Base-by-base conservation (phyloP, 2,329 filamentous ascomycete genomes). In the Ascochyta pisi region DNA sequence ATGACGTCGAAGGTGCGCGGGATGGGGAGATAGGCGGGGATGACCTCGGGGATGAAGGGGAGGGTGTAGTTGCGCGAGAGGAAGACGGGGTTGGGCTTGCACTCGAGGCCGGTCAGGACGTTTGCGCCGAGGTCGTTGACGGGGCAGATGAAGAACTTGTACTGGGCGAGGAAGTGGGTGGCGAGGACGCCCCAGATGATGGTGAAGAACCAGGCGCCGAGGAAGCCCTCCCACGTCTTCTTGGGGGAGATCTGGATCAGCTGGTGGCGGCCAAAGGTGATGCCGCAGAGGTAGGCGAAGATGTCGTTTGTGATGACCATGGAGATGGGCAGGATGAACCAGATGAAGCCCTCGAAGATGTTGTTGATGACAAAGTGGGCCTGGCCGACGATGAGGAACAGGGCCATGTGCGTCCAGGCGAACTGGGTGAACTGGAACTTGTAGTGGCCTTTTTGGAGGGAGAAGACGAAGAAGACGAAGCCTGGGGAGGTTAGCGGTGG, bases 311-410 rank as follows among this genome's bases (percentile, higher is more conserved):
- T 97, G 74, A 99, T 96, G 75, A 99, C 95, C 67, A 99, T 85
- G 49, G 92, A 89, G 7, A 92, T 93, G 7, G 95, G 95, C 40
- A 99, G 80, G 84, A 98, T 97, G 83, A 99, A 98, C 95, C 95
- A 99, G 75, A 99, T 96, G 90, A 99, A 92, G 80, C 95, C 95
- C 80, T 99, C 95, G 68, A 99, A 96, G 64, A 99, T 90, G 78
- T 99, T 99, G 84, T 99, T 99, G 91, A 99, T 98, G 80, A 98
- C 92, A 77, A 99, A 99, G 76, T 99, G 95, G 13, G 95, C 93
- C 78, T 99, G 93, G 6, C 96, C 93, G 35, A 98, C 94, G 69
- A 99, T 97, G 70, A 99, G 83, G 81, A 96, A 98, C 19, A 99
- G 86, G 5, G 96, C 95, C 93, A 99, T 98, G 77, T 99, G 95